Percentiles rank a stretch among this genome's conserved stretches.
phyloP scores from a whole-genome alignment of 129 eudicot genomes.

The Rutidosis leptorrhynchoides region DNA sequence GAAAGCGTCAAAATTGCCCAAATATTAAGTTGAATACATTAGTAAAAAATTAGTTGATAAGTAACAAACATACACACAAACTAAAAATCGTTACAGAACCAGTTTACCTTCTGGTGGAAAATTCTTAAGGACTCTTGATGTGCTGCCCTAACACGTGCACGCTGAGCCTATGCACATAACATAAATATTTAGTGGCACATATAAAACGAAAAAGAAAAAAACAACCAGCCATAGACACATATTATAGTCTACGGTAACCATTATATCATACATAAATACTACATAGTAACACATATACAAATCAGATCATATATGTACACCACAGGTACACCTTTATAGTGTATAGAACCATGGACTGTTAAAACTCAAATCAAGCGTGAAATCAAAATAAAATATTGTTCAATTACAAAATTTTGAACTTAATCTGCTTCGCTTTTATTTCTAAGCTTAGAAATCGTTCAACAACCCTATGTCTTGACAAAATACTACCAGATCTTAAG shows the following conservation, averaged over 20 bases:
- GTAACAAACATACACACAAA: neutral
- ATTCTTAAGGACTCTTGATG: slow-evolving; percentile 69
- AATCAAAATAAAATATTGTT: neutral
- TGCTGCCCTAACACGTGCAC: slow-evolving; percentile 54
- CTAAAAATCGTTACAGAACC: neutral
- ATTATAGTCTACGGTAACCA: neutral
- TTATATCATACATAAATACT: neutral
- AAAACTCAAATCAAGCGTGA: neutral
- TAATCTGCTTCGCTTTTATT: slow-evolving; percentile 5
- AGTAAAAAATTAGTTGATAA: no score
- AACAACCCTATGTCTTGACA: neutral
- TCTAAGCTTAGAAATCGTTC: neutral
- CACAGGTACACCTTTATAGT: neutral
- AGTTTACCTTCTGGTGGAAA: slow-evolving; percentile 74
- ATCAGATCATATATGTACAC: neutral
- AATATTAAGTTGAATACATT: no score
- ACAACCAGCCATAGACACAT: neutral
- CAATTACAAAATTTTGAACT: neutral
- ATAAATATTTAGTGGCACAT: neutral
- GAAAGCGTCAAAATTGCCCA: no score
- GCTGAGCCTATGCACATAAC: slow-evolving; percentile 24
- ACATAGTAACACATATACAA: neutral
- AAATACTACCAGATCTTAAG: neutral
- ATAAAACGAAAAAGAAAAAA: neutral
- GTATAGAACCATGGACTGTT: neutral